phyloP scores from a whole-genome alignment of 768 basidiomycete species.

The Pisolithus marmoratus region DNA sequence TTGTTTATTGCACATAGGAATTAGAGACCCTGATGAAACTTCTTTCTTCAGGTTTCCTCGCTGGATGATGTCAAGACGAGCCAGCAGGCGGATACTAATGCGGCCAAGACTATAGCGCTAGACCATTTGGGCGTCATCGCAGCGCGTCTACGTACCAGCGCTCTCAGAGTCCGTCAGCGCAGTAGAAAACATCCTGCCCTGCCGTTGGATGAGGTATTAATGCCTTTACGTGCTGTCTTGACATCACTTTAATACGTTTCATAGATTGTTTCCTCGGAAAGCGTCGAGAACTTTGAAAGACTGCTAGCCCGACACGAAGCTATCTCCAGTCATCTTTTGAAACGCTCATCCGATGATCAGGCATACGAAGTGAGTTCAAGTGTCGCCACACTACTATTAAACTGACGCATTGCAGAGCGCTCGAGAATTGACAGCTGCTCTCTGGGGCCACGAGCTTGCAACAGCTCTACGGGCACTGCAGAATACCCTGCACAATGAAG shows the following conservation, averaged over 20 bases:
- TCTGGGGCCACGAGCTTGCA: conserved; percentile 83
- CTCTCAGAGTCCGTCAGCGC: conserved; percentile 32
- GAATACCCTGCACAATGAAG: conserved; percentile 42
- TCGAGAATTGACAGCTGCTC: conserved; percentile 70
- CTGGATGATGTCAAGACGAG: conserved; percentile 77
- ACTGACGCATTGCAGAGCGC: conserved; percentile 49
- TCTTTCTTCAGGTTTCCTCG: conserved; percentile 55
- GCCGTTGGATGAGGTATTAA: conserved; percentile 66
- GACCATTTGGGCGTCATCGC: conserved; percentile 95
- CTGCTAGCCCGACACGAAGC: conserved; percentile 60
- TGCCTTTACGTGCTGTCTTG: neutral
- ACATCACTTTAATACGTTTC: neutral
- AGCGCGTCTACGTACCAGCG: conserved; percentile 64
- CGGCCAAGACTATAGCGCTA: conserved; percentile 82
- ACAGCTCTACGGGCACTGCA: conserved; percentile 55
- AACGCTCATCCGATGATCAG: conserved; percentile 72
- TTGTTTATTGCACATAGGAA: neutral
- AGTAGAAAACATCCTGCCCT: conserved; percentile 37
- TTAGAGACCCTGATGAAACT: neutral
- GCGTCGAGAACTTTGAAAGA: conserved; percentile 48
- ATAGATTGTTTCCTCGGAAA: conserved; percentile 50
- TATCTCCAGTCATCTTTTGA: conserved; percentile 61
- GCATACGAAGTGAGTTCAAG: conserved; percentile 61
- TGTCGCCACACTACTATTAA: neutral
- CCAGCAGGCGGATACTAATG: conserved; percentile 65